Percentiles rank a stretch among this genome's conserved stretches.
phyloP scores from a whole-genome alignment of 75 land plant species.

The Cupressus sempervirens region DNA sequence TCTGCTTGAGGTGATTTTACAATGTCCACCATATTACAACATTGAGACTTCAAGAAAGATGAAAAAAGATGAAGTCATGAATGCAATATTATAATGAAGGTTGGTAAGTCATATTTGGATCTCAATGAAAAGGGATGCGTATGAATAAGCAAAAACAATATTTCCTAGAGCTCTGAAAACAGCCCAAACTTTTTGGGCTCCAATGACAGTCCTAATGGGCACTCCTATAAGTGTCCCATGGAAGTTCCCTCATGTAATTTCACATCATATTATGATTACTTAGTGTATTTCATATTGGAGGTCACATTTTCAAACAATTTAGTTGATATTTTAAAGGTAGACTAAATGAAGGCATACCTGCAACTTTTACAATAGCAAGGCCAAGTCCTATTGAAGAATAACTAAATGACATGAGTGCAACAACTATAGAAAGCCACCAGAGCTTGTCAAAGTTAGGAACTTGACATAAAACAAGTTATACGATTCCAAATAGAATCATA shows the following conservation, averaged over 20 bases:
- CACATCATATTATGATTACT: not conserved
- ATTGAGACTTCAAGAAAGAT: not conserved
- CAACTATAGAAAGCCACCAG: conserved; percentile 81
- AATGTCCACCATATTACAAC: conserved; percentile 19
- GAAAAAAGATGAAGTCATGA: not conserved
- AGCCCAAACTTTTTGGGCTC: conserved; percentile 23
- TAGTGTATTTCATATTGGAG: not conserved
- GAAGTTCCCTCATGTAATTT: conserved; percentile 16
- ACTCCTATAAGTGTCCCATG: conserved; percentile 32
- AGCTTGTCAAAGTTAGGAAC: conserved; percentile 62
- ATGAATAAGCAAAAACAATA: conserved; percentile 61
- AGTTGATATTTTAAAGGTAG: too few species aligned
- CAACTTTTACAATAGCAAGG: conserved; percentile 52
- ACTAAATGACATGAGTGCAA: conserved; percentile 77
- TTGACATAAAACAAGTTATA: conserved; percentile 58
- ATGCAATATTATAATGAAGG: not conserved
- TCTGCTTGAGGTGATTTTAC: conserved; percentile 29
- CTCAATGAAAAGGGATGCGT: conserved; percentile 44
- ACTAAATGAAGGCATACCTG: conserved; percentile 23
- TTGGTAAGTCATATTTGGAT: conserved; percentile 32
- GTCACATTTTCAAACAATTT: too few species aligned
- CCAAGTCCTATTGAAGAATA: conserved; percentile 69
- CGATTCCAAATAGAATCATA: conserved; percentile 58
- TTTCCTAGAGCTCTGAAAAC: conserved; percentile 37
- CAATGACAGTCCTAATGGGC: conserved; percentile 12